These are phyloP conservation scores for Dorcoceras hygrometricum DNA, from an alignment of 257 asterid species.

Conservation along the genomic window DNA sequence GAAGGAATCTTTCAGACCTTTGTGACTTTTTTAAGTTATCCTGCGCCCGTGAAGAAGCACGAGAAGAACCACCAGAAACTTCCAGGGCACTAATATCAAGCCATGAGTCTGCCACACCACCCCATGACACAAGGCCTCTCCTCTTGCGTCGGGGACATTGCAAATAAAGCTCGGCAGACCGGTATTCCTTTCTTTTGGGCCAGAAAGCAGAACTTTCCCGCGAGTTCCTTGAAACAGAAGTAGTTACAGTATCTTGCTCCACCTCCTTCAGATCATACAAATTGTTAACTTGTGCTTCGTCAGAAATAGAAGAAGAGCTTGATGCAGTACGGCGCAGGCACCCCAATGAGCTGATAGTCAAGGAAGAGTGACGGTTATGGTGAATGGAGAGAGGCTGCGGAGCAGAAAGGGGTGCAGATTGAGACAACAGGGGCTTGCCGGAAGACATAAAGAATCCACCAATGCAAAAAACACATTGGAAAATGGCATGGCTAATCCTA, in stretches of 20 bases:
- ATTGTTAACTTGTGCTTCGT: slow-evolving; percentile 28
- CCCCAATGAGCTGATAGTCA: slow-evolving; percentile 36
- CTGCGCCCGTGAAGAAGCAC: slow-evolving; percentile 39
- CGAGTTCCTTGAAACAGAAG: slow-evolving; percentile 25
- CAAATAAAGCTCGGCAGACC: slow-evolving; percentile 41
- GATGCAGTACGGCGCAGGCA: slow-evolving; percentile 30
- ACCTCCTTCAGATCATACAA: slow-evolving; percentile 34
- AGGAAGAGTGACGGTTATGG: slow-evolving; percentile 37
- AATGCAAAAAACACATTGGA: slow-evolving; percentile 40
- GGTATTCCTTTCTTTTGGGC: slow-evolving; percentile 34
- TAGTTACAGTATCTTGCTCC: slow-evolving; percentile 25
- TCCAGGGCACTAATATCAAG: slow-evolving; percentile 44
- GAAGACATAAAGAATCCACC: slow-evolving; percentile 67
- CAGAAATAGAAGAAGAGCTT: slow-evolving; percentile 35
- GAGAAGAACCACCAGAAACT: slow-evolving; percentile 49
- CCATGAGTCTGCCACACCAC: slow-evolving; percentile 73
- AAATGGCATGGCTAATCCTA: slow-evolving; percentile 33
- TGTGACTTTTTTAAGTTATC: slow-evolving; percentile 37
- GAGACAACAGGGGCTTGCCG: slow-evolving; percentile 65
- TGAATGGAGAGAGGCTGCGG: slow-evolving; percentile 34
- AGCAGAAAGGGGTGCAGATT: slow-evolving; percentile 40
- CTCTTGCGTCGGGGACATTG: slow-evolving; percentile 54
- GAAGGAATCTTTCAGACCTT: slow-evolving; percentile 59
- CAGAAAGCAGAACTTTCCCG: slow-evolving; percentile 20
- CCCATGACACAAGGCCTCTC: slow-evolving; percentile 77